A percentile compares a stretch with the other conserved stretches of the same genome.
Evolutionary conservation across 768 basidiomycete genomes (phyloP).

Genomic region (Rhizopogon salebrosus): DNA sequence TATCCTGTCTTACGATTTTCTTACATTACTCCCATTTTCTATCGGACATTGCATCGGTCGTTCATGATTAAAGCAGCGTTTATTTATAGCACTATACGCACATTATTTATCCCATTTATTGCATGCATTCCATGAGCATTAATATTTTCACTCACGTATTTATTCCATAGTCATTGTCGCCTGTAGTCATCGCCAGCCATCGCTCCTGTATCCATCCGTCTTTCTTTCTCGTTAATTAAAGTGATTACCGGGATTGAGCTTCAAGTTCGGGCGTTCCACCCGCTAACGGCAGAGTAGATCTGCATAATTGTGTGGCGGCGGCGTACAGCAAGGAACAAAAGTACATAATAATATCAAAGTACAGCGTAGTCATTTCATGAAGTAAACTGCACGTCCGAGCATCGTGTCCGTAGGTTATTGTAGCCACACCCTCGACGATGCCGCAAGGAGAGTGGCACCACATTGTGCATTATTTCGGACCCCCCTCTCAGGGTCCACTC

Average conservation of each 20-base stretch:
- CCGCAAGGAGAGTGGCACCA: slow-evolving; percentile 26
- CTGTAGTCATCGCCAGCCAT: background rate
- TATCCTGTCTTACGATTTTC: background rate
- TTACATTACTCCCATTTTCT: background rate
- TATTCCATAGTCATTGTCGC: background rate
- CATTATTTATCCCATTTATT: slow-evolving; percentile 11
- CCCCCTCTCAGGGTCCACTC: slow-evolving; percentile 20
- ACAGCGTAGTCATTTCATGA: background rate
- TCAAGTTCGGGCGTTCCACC: background rate
- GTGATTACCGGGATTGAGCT: background rate
- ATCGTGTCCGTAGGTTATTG: slow-evolving; percentile 23
- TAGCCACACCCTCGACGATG: slow-evolving; percentile 26
- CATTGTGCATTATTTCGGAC: slow-evolving; percentile 26
- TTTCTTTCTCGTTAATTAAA: background rate
- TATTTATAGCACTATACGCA: background rate
- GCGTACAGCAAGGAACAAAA: too few relatives aligned
- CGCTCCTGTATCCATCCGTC: background rate
- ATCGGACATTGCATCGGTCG: slow-evolving; percentile 12
- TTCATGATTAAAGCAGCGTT: background rate
- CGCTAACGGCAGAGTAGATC: too few relatives aligned
- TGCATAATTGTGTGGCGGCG: too few relatives aligned
- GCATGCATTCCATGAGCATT: slow-evolving; percentile 7
- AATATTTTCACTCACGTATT: background rate
- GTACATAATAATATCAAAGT: too few relatives aligned
- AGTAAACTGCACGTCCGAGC: slow-evolving; percentile 8